Conservation (phyloP, 305 asterid species). For the Euphrasia arctica region DNA sequence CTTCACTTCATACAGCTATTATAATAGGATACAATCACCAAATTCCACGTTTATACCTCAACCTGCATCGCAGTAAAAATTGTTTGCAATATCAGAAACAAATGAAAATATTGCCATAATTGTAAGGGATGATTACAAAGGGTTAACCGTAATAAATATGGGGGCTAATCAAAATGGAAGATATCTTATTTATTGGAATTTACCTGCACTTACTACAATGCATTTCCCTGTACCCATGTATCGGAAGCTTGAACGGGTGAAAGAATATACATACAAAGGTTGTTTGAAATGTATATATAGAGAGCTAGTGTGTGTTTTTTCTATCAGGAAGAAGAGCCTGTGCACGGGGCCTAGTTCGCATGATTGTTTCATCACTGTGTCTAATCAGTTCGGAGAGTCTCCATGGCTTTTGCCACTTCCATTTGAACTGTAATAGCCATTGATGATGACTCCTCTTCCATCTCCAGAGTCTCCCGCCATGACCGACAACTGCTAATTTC, state of each 20-base stretch:
- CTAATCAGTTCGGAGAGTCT: constrained; percentile 91
- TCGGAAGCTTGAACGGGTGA: not conserved
- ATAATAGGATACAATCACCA: too few relatives aligned
- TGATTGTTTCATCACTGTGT: constrained; percentile 93
- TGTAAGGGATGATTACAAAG: not conserved
- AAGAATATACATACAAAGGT: not conserved
- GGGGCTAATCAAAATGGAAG: not conserved
- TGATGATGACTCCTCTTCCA: constrained; percentile 99
- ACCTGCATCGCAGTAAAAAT: too few relatives aligned
- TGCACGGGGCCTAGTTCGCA: constrained; percentile 65
- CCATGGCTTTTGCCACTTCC: constrained; percentile 99
- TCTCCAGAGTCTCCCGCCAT: constrained; percentile 97
- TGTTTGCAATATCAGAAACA: not conserved
- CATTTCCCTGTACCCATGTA: not conserved
- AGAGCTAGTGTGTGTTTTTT: not conserved
- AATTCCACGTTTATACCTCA: too few relatives aligned
- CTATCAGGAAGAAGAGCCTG: not conserved
- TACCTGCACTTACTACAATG: not conserved
- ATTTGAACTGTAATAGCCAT: constrained; percentile 97
- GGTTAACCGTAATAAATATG: not conserved
- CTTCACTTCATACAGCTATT: too few relatives aligned
- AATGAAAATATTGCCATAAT: not conserved
- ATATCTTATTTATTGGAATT: not conserved
- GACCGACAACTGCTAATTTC: constrained; percentile 81
- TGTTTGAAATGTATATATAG: not conserved